A percentile compares a stretch with the other conserved stretches of the same genome.
Conservation (phyloP, 2,329 filamentous ascomycete species). For the Nemania serpens region DNA sequence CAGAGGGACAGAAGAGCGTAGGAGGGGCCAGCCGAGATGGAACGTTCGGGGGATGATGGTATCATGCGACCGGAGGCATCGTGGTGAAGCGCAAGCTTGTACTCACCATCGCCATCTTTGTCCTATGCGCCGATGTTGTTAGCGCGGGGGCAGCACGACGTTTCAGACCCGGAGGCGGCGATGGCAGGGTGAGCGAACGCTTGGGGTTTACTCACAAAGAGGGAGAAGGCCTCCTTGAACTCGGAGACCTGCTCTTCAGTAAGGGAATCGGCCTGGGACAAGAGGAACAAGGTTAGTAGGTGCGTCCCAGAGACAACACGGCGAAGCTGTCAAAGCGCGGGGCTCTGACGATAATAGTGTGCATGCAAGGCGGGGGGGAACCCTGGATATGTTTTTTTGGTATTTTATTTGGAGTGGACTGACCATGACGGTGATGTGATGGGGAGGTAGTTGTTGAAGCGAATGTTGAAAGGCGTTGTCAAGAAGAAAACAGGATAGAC, state of each 20-base stretch:
- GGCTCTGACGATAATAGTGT: conserved; percentile 33
- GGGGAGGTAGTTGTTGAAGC: conserved; percentile 4
- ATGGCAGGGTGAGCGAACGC: not conserved
- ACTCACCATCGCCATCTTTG: conserved; percentile 88
- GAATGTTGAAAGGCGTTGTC: conserved; percentile 12
- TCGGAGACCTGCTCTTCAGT: conserved; percentile 99
- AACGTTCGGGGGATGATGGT: not conserved
- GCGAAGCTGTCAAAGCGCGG: conserved; percentile 26
- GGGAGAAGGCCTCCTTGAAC: conserved; percentile 99
- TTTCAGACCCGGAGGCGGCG: not conserved
- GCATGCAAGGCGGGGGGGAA: conserved; percentile 24
- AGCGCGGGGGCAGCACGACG: conserved; percentile 26
- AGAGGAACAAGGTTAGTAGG: conserved; percentile 31
- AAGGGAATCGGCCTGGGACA: conserved; percentile 85
- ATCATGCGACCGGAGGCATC: not conserved
- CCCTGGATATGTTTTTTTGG: not conserved
- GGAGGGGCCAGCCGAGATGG: not conserved
- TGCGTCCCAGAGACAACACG: conserved; percentile 10
- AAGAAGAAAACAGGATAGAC: not conserved
- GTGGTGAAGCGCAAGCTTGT: conserved; percentile 1
- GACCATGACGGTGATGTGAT: conserved; percentile 28
- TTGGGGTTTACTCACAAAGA: conserved; percentile 77
- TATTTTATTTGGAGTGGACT: conserved; percentile 4
- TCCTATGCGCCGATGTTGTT: conserved; percentile 58
- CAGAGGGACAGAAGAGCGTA: not conserved